Base-by-base conservation (phyloP, 495 filamentous ascomycete genomes). In the Hypoxylon cercidicola region DNA sequence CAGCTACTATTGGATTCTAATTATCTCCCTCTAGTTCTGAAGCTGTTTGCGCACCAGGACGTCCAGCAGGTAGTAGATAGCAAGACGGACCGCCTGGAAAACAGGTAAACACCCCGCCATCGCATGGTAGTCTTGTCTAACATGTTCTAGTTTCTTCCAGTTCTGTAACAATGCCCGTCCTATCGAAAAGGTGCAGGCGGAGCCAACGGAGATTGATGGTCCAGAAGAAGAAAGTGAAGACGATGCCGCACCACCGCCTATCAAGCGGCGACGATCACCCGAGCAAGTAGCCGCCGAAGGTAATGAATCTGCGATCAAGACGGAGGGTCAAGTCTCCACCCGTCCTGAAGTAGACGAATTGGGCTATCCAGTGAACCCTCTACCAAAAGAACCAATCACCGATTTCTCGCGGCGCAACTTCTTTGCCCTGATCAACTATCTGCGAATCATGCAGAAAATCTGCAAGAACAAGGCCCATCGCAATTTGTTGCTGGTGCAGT, bases 361-460 rank as follows among this genome's bases (percentile, higher is more conserved):
- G 20, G 93, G 92, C 57, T 90, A 90, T 69, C 91, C 93, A 8
- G 73, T 84, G 45, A 82, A 79, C 69, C 76, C 78, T 21, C 72
- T 80, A 13, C 91, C 93, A 2, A 84, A 88, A 25, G 88, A 90
- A 57, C 92, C 92, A 20, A 93, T 97, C 62, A 97, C 90, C 7
- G 87, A 87, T 65, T 98, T 91, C 82, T 94, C 91, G 20, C 93
- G 92, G 76, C 90, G 96, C 64, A 93, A 94, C 78, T 96, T 98
- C 83, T 96, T 93, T 82, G 88, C 91, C 6, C 84, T 87, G 50
- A 97, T 97, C 82, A 97, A 95, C 77, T 90, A 93, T 77, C 84
- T 99, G 15, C 93, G 96, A 64, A 85, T 97, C 53, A 90, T 98
- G 86, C 95, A 98, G 73, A 99, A 99, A 75, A 90, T 98, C 57